phyloP scores from a whole-genome alignment of 129 eudicot genomes.

The Centrapalus pauciflorus region DNA sequence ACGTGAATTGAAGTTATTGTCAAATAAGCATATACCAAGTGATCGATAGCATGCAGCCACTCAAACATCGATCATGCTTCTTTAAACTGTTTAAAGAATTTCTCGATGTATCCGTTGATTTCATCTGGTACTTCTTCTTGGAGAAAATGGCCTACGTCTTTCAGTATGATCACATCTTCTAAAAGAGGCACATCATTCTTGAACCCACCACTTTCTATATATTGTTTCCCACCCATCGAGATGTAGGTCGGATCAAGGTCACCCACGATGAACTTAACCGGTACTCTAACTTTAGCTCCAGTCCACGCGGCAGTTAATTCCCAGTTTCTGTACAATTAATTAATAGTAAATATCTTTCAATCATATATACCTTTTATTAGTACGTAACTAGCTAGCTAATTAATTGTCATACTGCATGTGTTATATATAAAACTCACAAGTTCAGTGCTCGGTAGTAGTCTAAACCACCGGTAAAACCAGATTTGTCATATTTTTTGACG shows the following conservation, averaged over 20 bases:
- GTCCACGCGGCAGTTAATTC: conserved; percentile 62
- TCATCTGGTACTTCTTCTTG: conserved; percentile 67
- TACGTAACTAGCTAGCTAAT: too few relatives aligned
- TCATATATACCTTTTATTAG: too few relatives aligned
- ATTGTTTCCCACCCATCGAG: conserved; percentile 42
- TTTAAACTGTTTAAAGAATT: conserved; percentile 32
- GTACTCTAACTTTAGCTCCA: conserved; percentile 50
- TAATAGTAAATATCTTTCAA: too few relatives aligned
- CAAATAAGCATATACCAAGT: too few relatives aligned
- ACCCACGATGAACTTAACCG: conserved; percentile 57
- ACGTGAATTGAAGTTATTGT: too few relatives aligned
- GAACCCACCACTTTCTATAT: conserved; percentile 59
- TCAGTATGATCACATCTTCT: conserved; percentile 53
- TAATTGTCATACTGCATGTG: too few relatives aligned
- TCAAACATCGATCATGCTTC: too few relatives aligned
- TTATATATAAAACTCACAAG: conserved; percentile 27
- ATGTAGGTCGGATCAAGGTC: conserved; percentile 59
- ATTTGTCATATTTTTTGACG: conserved; percentile 34
- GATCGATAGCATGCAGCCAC: too few relatives aligned
- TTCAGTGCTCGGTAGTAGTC: conserved; percentile 71
- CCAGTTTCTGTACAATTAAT: conserved; percentile 44
- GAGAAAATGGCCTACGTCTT: conserved; percentile 58
- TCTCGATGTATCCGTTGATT: conserved; percentile 47
- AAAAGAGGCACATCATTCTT: conserved; percentile 63
- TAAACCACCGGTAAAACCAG: conserved; percentile 73